phyloP scores from a whole-genome alignment of 78 protist genomes.

The Dictyostelium firmibasis region DNA sequence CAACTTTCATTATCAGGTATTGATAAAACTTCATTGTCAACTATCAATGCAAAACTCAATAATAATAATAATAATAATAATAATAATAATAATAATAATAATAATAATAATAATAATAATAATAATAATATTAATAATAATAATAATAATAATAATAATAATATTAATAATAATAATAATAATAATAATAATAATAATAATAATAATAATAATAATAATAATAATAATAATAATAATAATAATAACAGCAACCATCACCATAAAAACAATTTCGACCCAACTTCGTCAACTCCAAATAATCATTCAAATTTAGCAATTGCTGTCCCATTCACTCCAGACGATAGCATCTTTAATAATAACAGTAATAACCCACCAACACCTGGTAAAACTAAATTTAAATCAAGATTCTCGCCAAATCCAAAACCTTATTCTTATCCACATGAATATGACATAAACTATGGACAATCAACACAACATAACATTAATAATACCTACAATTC shows the following conservation, averaged over 20 bases:
- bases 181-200: too few relatives aligned
- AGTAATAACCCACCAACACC: constrained; percentile 3
- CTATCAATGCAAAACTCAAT: constrained; percentile 44
- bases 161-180: too few relatives aligned
- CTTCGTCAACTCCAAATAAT: neutral
- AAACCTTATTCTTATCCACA: neutral
- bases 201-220: too few relatives aligned
- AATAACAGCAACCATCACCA: too few relatives aligned
- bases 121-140: too few relatives aligned
- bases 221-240: too few relatives aligned
- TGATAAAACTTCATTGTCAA: constrained; percentile 33
- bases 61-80: too few relatives aligned
- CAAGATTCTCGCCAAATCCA: constrained; percentile 20
- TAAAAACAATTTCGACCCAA: neutral
- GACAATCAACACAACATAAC: neutral
- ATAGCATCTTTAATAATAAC: neutral
- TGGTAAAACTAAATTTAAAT: constrained; percentile 13
- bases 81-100: too few relatives aligned
- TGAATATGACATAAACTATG: neutral
- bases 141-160: too few relatives aligned
- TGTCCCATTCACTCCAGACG: neutral
- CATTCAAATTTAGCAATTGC: neutral
- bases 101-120: too few relatives aligned
- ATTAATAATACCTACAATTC: neutral
- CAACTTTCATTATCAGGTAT: constrained; percentile 18